Conservation (phyloP, 2,329 filamentous ascomycete genomes). For the Alternaria dauci region DNA sequence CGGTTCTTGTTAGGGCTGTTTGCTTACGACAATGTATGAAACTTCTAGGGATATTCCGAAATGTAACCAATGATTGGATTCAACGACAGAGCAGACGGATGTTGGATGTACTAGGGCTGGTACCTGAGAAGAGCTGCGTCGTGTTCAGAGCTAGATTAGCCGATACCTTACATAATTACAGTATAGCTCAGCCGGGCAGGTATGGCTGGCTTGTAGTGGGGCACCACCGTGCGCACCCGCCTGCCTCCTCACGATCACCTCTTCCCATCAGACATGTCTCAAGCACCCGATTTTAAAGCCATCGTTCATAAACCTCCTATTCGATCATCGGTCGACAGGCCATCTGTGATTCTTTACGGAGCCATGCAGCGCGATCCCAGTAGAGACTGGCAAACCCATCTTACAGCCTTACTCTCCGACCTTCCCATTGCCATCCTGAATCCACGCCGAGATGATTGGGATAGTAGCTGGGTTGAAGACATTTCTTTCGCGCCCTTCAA, state of each 20-base stretch:
- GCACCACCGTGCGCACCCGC: not conserved
- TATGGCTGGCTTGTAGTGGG: not conserved
- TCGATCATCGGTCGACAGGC: constrained; percentile 23
- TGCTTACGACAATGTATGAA: not conserved
- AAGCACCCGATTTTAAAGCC: constrained; percentile 17
- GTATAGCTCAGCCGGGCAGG: not conserved
- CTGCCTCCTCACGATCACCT: constrained; percentile 1
- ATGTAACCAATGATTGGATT: not conserved
- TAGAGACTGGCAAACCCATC: constrained; percentile 61
- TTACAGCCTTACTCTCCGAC: constrained; percentile 52
- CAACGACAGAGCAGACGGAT: not conserved
- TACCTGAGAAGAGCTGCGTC: not conserved
- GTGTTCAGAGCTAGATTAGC: not conserved
- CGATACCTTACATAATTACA: constrained; percentile 5
- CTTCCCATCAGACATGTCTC: constrained; percentile 19
- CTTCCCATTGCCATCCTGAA: constrained; percentile 65
- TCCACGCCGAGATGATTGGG: constrained; percentile 66
- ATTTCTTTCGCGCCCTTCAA: constrained; percentile 58
- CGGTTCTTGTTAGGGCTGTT: not conserved
- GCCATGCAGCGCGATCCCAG: constrained; percentile 54
- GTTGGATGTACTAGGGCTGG: not conserved
- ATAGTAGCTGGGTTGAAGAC: constrained; percentile 65
- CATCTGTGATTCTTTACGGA: constrained; percentile 66
- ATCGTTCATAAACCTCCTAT: constrained; percentile 35
- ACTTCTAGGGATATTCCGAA: not conserved